Evolutionary conservation across 2,329 filamentous ascomycete species (phyloP).

Genomic region (Penicillium sp.): DNA sequence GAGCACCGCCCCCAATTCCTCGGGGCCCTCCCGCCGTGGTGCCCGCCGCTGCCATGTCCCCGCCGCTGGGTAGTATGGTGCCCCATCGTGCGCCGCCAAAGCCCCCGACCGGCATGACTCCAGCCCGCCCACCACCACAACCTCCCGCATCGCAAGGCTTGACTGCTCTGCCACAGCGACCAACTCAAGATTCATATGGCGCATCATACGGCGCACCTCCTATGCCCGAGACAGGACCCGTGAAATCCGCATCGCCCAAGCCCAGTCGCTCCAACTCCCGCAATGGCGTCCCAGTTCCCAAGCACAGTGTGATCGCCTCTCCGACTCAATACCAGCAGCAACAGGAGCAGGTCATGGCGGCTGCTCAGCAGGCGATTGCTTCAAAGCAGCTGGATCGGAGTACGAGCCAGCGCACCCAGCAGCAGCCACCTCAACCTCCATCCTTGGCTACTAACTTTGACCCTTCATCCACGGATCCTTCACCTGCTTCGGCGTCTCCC

Average conservation of each 20-base stretch:
- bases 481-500: conserved; percentile 43
- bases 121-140: conserved; percentile 49
- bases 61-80: conserved; percentile 61
- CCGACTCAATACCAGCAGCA: conserved; percentile 64
- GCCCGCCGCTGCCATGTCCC: conserved; percentile 45
- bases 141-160: conserved; percentile 48
- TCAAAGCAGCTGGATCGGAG: conserved; percentile 70
- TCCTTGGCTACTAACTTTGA: conserved; percentile 45
- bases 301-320: conserved; percentile 41
- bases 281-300: conserved; percentile 58
- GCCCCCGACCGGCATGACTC: conserved; percentile 64
- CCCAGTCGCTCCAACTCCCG: conserved; percentile 71
- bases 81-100: conserved; percentile 85
- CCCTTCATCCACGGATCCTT: conserved; percentile 39
- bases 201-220: conserved; percentile 51
- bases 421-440: conserved; percentile 50
- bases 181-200: conserved; percentile 56
- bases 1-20: conserved; percentile 88
- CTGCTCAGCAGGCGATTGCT: conserved; percentile 75
- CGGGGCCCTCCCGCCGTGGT: conserved; percentile 50
- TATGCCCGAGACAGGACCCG: conserved; percentile 59
- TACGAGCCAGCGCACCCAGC: conserved; percentile 66
- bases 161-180: conserved; percentile 51
- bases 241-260: conserved; percentile 66
- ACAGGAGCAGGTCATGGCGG: conserved; percentile 80